Conservation (phyloP, 768 basidiomycete genomes). For the Saitozyma sp. region DNA sequence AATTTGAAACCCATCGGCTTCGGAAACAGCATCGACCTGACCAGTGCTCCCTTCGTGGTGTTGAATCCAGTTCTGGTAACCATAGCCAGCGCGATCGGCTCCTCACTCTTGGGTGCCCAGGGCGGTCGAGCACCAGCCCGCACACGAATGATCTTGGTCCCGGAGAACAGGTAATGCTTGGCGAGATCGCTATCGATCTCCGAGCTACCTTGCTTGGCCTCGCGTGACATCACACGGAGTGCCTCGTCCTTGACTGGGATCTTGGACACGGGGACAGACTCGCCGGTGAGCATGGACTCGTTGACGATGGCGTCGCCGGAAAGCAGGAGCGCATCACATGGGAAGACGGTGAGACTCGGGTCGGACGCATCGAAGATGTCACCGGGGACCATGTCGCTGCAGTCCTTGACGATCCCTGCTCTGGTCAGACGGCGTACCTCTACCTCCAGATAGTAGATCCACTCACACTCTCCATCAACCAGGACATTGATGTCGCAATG, state of each 20-base stretch:
- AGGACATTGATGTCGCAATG: constrained; percentile 73
- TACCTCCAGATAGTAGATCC: neutral
- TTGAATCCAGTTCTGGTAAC: constrained; percentile 91
- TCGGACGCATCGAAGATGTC: constrained; percentile 88
- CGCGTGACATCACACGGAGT: constrained; percentile 67
- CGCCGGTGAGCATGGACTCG: constrained; percentile 88
- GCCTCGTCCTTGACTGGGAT: constrained; percentile 76
- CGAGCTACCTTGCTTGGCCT: constrained; percentile 57
- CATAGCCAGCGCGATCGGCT: constrained; percentile 65
- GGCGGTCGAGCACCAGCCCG: constrained; percentile 61
- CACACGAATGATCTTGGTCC: constrained; percentile 86
- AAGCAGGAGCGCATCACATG: constrained; percentile 86
- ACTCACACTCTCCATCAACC: constrained; percentile 70
- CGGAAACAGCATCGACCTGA: constrained; percentile 97
- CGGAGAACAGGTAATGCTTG: constrained; percentile 83
- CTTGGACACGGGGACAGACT: constrained; percentile 96
- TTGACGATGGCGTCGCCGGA: constrained; percentile 97
- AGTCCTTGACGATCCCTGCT: constrained; percentile 71
- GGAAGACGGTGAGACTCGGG: constrained; percentile 69
- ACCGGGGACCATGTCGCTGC: constrained; percentile 79
- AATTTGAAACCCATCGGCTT: constrained; percentile 99
- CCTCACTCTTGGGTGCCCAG: constrained; percentile 53
- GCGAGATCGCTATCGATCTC: constrained; percentile 61
- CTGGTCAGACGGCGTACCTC: too few species aligned
- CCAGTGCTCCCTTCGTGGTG: constrained; percentile 93